A percentile compares a stretch with the other conserved stretches of the same genome.
Evolutionary conservation across 176 grass and related monocot genomes (phyloP).

Genomic region (Aegilops tauschii): DNA sequence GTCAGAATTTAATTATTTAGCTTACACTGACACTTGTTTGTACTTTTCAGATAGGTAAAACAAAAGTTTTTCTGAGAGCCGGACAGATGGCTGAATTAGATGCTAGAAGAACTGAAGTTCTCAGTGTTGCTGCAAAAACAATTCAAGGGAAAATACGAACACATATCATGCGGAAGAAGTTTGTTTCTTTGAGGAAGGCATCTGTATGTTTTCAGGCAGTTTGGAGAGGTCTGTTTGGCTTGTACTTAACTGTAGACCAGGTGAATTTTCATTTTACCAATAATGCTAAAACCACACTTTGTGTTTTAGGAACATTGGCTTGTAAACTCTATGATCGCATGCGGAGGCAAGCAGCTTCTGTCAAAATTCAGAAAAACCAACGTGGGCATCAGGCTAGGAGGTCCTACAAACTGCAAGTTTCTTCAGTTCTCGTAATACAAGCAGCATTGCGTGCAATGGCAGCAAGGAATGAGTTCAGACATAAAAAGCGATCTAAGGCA

Average conservation of each 20-base stretch:
- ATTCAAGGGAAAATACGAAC: constrained; percentile 95
- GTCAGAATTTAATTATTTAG: constrained; percentile 3
- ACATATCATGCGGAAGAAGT: constrained; percentile 85
- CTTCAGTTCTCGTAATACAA: constrained; percentile 79
- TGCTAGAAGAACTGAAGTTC: constrained; percentile 93
- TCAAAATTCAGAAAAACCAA: constrained; percentile 92
- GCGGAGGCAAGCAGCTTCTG: constrained; percentile 70
- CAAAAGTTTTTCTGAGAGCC: constrained; percentile 98
- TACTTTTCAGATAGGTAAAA: constrained; percentile 88
- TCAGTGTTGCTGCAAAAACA: constrained; percentile 81
- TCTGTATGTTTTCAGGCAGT: constrained; percentile 79
- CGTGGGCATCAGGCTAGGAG: constrained; percentile 75
- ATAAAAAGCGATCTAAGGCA: constrained; percentile 70
- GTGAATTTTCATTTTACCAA: constrained; percentile 17
- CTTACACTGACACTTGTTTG: constrained; percentile 26
- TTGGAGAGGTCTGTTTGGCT: constrained; percentile 81
- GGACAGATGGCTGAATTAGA: constrained; percentile 99
- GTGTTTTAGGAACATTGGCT: constrained; percentile 80
- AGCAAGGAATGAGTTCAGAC: constrained; percentile 80
- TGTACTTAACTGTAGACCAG: constrained; percentile 11
- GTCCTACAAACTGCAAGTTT: constrained; percentile 60
- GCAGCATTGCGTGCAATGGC: constrained; percentile 82
- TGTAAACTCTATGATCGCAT: constrained; percentile 73
- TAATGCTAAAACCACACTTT: constrained; percentile 17
- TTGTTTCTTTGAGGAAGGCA: constrained; percentile 77